Percentiles rank a stretch among this genome's conserved stretches.
phyloP scores from a whole-genome alignment of 78 protist species.

The Pigoraptor vietnamica region DNA sequence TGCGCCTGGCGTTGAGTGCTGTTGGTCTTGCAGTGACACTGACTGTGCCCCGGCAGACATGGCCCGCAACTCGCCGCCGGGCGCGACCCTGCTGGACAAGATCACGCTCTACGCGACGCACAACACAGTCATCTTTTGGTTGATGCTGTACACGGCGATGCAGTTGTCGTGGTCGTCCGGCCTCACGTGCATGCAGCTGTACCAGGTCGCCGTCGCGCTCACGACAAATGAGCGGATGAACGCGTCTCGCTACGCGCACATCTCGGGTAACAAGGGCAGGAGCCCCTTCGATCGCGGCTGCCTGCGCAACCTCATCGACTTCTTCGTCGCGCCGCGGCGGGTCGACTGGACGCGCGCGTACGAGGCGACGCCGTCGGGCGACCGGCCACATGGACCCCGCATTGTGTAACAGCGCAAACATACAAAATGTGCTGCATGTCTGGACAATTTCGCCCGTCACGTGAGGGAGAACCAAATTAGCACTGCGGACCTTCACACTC shows the following conservation, averaged over 20 bases:
- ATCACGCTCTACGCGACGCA: neutral
- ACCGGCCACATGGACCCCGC: neutral
- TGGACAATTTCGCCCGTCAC: too few relatives aligned
- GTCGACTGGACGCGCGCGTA: neutral
- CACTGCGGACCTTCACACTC: too few relatives aligned
- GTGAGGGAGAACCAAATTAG: too few relatives aligned
- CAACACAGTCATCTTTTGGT: neutral
- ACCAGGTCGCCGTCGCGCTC: neutral
- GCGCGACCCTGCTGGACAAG: neutral
- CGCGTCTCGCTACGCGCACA: neutral
- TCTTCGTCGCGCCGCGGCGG: neutral
- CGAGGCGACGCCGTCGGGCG: neutral
- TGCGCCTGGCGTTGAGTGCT: neutral
- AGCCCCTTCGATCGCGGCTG: neutral
- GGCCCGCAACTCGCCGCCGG: neutral
- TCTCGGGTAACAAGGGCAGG: neutral
- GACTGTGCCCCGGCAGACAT: neutral
- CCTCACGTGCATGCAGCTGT: neutral
- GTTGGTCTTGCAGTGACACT: neutral
- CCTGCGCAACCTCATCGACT: neutral
- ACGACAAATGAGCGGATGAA: neutral
- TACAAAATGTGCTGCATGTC: too few relatives aligned
- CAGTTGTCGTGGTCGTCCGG: neutral
- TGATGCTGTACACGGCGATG: neutral
- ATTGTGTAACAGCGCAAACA: too few relatives aligned